A percentile compares a stretch with the other conserved stretches of the same genome.
These are phyloP conservation scores for Coleophoma eucalyptorum DNA, from an alignment of 2,329 filamentous ascomycete species.

Conservation along the genomic window DNA sequence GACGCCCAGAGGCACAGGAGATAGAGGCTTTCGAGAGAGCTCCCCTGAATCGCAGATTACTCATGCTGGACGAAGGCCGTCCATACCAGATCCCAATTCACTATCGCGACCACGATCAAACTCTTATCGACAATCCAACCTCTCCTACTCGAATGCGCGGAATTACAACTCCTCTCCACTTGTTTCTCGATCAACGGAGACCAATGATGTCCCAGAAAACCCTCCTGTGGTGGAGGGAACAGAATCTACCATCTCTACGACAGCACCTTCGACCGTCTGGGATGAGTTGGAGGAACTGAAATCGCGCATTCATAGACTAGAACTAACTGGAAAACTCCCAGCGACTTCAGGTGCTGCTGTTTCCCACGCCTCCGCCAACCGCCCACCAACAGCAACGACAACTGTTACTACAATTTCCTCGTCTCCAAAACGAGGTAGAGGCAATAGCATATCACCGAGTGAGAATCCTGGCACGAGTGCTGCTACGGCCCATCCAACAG, in stretches of 20 bases:
- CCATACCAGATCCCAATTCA: conserved; percentile 15
- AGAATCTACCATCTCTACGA: conserved; percentile 84
- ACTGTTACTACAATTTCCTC: conserved; percentile 86
- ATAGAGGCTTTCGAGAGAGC: conserved; percentile 13
- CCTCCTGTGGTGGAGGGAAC: conserved; percentile 59
- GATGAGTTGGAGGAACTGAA: conserved; percentile 96
- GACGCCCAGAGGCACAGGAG: conserved; percentile 18
- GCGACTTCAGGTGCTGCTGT: conserved; percentile 78
- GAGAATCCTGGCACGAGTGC: conserved; percentile 30
- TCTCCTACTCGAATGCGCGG: conserved; percentile 26
- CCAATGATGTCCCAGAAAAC: conserved; percentile 35
- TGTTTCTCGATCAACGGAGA: conserved; percentile 41
- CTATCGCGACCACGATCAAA: conserved; percentile 15
- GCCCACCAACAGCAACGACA: conserved; percentile 87
- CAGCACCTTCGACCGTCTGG: conserved; percentile 91
- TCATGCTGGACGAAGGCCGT: conserved; percentile 19
- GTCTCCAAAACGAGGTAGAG: conserved; percentile 72
- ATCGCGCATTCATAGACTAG: conserved; percentile 84
- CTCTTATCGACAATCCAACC: conserved; percentile 27
- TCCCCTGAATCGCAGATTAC: conserved; percentile 21
- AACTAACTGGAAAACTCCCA: conserved; percentile 84
- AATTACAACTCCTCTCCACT: conserved; percentile 54
- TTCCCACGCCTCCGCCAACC: conserved; percentile 58
- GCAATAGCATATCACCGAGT: conserved; percentile 39
- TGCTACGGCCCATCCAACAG: conserved; percentile 35